Conservation (phyloP, 306 rosid genomes). For the Vicia faba region DNA sequence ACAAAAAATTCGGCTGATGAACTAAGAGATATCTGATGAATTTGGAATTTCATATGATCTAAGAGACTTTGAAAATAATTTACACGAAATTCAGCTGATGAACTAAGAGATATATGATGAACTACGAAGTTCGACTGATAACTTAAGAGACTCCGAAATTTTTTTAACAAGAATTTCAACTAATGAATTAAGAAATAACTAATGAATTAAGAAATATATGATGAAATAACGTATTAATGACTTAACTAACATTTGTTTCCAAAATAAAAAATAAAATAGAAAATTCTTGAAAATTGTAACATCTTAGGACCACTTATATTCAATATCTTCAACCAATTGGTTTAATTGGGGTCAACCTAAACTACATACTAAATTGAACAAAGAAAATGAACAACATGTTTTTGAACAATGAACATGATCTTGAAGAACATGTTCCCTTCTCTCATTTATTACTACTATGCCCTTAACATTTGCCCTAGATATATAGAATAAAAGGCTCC, state of each 20-base stretch:
- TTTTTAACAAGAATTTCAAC: neutral
- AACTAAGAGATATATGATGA: too few species aligned
- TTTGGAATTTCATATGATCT: too few species aligned
- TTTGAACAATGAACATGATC: slow-evolving; percentile 31
- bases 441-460: slow-evolving; percentile 16
- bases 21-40: too few species aligned
- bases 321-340: slow-evolving; percentile 11
- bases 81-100: too few species aligned
- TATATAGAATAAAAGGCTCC: slow-evolving; percentile 10
- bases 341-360: slow-evolving; percentile 41
- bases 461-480: slow-evolving; percentile 16
- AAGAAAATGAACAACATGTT: slow-evolving; percentile 33
- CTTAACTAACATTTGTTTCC: neutral
- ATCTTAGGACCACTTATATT: slow-evolving; percentile 32
- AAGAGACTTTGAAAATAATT: too few species aligned
- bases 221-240: neutral
- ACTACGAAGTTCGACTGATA: too few species aligned
- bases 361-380: slow-evolving; percentile 5
- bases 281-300: slow-evolving; percentile 2
- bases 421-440: slow-evolving; percentile 24
- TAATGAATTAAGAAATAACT: neutral
- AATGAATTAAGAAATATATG: neutral
- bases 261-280: neutral
- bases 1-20: too few species aligned
- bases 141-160: too few species aligned